A percentile compares a stretch with the other conserved stretches of the same genome.
phyloP scores from a whole-genome alignment of 2,329 filamentous ascomycete genomes.

The Botrytis galanthina region DNA sequence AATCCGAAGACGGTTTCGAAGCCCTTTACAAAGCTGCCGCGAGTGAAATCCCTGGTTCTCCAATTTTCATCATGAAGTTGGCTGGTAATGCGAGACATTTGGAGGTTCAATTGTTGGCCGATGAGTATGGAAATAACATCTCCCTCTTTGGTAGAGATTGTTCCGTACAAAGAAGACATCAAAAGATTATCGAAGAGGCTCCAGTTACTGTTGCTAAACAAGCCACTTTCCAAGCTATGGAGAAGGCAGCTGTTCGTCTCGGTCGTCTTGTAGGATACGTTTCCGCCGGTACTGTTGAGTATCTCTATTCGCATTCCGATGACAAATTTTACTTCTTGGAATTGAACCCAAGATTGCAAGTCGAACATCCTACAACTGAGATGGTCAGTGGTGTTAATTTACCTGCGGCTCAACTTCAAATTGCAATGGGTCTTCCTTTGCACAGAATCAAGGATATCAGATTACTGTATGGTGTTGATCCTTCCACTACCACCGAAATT shows the following conservation, averaged over 20 bases:
- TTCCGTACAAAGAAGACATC: slow-evolving; percentile 95
- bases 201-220: slow-evolving; percentile 93
- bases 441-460: slow-evolving; percentile 96
- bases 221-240: slow-evolving; percentile 91
- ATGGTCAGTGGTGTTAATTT: slow-evolving; percentile 99
- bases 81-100: slow-evolving; percentile 94
- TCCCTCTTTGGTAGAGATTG: slow-evolving; percentile 98
- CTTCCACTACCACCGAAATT: slow-evolving; percentile 79
- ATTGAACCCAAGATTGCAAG: slow-evolving; percentile 96
- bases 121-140: slow-evolving; percentile 99
- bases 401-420: slow-evolving; percentile 94
- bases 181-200: slow-evolving; percentile 99
- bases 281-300: slow-evolving; percentile 97
- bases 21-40: slow-evolving; percentile 91
- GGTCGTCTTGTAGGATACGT: slow-evolving; percentile 96
- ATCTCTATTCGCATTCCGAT: slow-evolving; percentile 95
- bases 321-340: slow-evolving; percentile 99
- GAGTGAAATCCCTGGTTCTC: slow-evolving; percentile 95
- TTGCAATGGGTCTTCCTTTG: slow-evolving; percentile 96
- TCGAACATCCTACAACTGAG: slow-evolving; percentile 98
- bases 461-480: slow-evolving; percentile 92
- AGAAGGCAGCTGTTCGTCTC: slow-evolving; percentile 90
- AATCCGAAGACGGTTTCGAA: slow-evolving; percentile 79
- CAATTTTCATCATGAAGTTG: slow-evolving; percentile 99
- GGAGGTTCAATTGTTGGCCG: slow-evolving; percentile 94